Base-by-base conservation (phyloP, 495 filamentous ascomycete genomes). In the Trichoderma asperelloides region DNA sequence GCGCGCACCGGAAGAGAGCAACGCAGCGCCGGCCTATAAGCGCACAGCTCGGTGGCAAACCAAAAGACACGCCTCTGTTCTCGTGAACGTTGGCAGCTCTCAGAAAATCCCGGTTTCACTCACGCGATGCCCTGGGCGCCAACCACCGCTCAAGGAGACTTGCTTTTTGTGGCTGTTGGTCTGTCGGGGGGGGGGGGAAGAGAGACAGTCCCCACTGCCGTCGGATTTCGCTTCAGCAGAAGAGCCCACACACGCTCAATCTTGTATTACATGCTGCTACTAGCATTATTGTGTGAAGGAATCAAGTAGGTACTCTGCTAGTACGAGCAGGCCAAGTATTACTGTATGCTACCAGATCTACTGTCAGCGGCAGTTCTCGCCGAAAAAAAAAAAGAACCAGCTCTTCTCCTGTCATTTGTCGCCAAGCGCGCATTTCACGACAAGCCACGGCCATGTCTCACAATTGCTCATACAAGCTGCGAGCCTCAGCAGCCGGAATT, bases 211-310 rank as follows among this genome's bases (percentile, higher is more conserved):
- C 55, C 55, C 55, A 60, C 55, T 25, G 16, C 55, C 55, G 55
- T 60, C 55, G 55, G 55, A 60, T 60, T 60, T n/a, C n/a, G 55
- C 12, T 27, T n/a, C 55, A 60, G 23, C 23, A 60, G 23, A 60
- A 4, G 23, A 60, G 25, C 43, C 43, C 43, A 30, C 55, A 1
- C 21, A 11, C n/a, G 12, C 18, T 28, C 11, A 60, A 11, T 12
- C 55, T 28, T 18, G 15, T 21, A 18, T 25, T 9, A n/a, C 47
- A n/a, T 51, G 43, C 47, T 51, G 16, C 16, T 18, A 21, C 1
- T 21, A 2, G n/a, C 16, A 0, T 18, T n/a, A 9, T 9, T 4
- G n/a, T 30, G 27, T 25, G 30, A 15, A 30, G 55, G 23, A 60
- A 13, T 18, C 23, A 12, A 28, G 27, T 30, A 60, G 1, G 21